Conservation (phyloP, 495 filamentous ascomycete genomes). For the Cercophora newfieldiana region DNA sequence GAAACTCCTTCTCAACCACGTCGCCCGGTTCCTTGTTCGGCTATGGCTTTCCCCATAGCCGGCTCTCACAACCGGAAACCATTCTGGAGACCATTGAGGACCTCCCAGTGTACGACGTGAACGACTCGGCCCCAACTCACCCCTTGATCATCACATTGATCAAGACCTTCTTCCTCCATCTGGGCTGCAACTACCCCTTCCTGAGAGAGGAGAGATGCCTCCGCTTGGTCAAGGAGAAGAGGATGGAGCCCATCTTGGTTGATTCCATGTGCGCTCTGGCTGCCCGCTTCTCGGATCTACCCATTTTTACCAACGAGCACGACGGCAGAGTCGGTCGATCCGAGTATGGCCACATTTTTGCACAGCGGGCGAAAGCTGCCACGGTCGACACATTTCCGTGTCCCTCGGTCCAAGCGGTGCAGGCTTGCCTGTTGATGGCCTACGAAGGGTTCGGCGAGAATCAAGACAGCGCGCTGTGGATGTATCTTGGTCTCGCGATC, state of each 20-base stretch:
- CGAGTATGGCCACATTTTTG: conserved; percentile 71
- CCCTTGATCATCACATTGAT: conserved; percentile 71
- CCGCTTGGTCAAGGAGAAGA: conserved; percentile 69
- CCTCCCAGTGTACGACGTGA: conserved; percentile 76
- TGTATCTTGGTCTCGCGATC: conserved; percentile 83
- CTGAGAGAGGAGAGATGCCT: conserved; percentile 68
- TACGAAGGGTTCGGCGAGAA: conserved; percentile 86
- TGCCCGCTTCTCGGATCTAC: conserved; percentile 75
- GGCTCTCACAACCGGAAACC: conserved; percentile 40
- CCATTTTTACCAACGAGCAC: conserved; percentile 57
- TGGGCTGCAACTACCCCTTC: conserved; percentile 84
- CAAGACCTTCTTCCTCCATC: conserved; percentile 73
- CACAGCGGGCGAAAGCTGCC: conserved; percentile 70
- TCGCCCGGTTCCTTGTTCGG: conserved; percentile 38
- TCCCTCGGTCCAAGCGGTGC: conserved; percentile 75
- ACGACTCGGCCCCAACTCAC: conserved; percentile 64
- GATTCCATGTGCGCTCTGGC: conserved; percentile 80
- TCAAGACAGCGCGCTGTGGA: conserved; percentile 85
- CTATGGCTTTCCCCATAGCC: conserved; percentile 14
- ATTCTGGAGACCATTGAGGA: conserved; percentile 60
- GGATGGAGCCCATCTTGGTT: conserved; percentile 81
- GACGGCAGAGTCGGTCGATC: conserved; percentile 56
- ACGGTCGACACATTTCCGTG: conserved; percentile 76
- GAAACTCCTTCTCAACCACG: conserved; percentile 42
- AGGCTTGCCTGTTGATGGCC: conserved; percentile 76